Conservation (phyloP, 768 basidiomycete species). For the Exidia glandulosa region DNA sequence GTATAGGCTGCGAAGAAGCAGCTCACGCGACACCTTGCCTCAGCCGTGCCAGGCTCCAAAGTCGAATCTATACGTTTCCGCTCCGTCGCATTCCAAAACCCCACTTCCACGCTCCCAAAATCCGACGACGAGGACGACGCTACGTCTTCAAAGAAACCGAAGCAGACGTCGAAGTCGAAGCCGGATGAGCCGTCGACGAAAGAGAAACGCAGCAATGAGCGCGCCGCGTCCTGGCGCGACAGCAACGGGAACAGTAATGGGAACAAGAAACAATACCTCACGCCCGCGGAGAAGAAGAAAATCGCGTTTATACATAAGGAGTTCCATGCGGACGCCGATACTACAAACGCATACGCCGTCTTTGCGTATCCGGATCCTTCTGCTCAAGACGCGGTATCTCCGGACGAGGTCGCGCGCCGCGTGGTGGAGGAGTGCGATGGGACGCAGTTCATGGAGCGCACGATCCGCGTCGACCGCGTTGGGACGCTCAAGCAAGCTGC, state of each 20-base stretch:
- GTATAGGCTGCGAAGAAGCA: slow-evolving; percentile 61
- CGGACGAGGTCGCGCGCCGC: slow-evolving; percentile 54
- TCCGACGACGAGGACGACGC: slow-evolving; percentile 22
- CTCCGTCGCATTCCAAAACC: slow-evolving; percentile 79
- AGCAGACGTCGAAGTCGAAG: slow-evolving; percentile 28
- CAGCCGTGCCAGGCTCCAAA: slow-evolving; percentile 60
- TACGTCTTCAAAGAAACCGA: slow-evolving; percentile 19
- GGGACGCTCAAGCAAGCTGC: slow-evolving; percentile 16
- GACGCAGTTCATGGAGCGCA: slow-evolving; percentile 61
- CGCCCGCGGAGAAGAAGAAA: slow-evolving; percentile 78
- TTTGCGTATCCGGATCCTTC: slow-evolving; percentile 59
- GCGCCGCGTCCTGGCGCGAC: slow-evolving; percentile 11
- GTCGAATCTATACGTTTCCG: slow-evolving; percentile 92
- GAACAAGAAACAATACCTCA: slow-evolving; percentile 59
- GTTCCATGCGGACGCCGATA: slow-evolving; percentile 66
- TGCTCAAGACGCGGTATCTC: slow-evolving; percentile 14
- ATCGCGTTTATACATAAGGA: slow-evolving; percentile 91
- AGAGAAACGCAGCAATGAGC: slow-evolving; percentile 6
- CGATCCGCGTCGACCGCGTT: slow-evolving; percentile 69
- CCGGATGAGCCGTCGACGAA: slow-evolving; percentile 25
- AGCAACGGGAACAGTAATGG: slow-evolving; percentile 15
- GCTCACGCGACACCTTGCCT: slow-evolving; percentile 64
- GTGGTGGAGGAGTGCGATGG: slow-evolving; percentile 56
- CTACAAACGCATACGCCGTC: slow-evolving; percentile 83
- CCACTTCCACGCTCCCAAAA: slow-evolving; percentile 53